phyloP scores from a whole-genome alignment of 495 filamentous ascomycete genomes.

The Penicilliopsis zonata region DNA sequence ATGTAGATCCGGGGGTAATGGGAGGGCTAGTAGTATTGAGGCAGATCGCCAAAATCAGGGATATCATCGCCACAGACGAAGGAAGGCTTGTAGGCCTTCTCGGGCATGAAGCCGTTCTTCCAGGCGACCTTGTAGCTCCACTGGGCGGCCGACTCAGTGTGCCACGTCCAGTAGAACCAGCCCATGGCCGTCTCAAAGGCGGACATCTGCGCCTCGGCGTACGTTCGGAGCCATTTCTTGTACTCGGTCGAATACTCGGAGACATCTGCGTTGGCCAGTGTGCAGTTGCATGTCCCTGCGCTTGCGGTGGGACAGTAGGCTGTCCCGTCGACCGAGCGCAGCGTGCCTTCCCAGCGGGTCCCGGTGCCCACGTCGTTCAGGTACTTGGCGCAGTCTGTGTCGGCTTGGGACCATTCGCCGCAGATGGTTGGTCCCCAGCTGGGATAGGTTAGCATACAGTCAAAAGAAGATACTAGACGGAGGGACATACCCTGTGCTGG shows the following conservation, averaged over 20 bases:
- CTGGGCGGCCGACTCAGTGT: constrained; percentile 66
- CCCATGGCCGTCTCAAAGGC: constrained; percentile 86
- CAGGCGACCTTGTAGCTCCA: constrained; percentile 91
- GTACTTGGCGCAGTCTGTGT: constrained; percentile 84
- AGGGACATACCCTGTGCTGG: constrained; percentile 48
- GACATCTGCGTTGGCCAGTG: constrained; percentile 60
- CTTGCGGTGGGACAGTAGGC: constrained; percentile 59
- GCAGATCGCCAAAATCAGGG: constrained; percentile 54
- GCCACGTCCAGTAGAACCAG: constrained; percentile 98
- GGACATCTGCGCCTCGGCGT: constrained; percentile 92
- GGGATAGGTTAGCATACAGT: background rate
- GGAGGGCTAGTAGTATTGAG: constrained; percentile 76
- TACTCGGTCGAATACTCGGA: constrained; percentile 57
- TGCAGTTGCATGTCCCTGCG: constrained; percentile 53
- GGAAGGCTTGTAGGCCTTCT: constrained; percentile 58
- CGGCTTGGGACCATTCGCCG: constrained; percentile 96
- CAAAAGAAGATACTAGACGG: background rate
- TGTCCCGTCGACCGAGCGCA: constrained; percentile 45
- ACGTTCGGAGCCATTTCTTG: constrained; percentile 75
- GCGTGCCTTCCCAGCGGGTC: constrained; percentile 82
- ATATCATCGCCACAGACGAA: constrained; percentile 64
- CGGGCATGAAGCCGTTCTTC: constrained; percentile 71
- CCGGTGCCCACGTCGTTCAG: constrained; percentile 86
- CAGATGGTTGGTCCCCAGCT: constrained; percentile 92
- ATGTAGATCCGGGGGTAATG: too few relatives aligned